Base-by-base conservation (phyloP, 129 eudicot genomes). In the Cynara cardunculus region DNA sequence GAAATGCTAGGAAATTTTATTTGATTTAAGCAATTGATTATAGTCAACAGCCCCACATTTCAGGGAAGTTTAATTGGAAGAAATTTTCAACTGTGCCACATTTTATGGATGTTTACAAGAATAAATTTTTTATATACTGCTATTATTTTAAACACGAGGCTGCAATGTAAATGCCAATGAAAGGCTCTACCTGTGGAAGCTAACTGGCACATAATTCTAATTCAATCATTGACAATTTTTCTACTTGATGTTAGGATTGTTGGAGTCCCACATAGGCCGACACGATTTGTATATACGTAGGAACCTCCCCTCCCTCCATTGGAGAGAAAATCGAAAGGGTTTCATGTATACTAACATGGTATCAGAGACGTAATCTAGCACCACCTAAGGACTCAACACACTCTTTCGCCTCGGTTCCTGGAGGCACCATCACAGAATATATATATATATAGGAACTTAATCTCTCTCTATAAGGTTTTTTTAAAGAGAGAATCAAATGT, bases 1-100 rank as follows among this genome's bases (percentile, higher is more conserved):
- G 77, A 75, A 69, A 49, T 75, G 30, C 30, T 82, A 32, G 41
- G 75, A 67, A 26, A 81, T 21, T 7, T 74, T 11, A 25, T 25
- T 34, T 72, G 26, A 24, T 53, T 13, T 79, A 31, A n/a, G 77
- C 27, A 72, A 71, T 71, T 80, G 62, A 12, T 35, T 71, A 71
- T 71, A 71, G 71, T 71, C 62, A 56, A 56, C 77, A 30, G 39
- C 41, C 69, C 14, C 24, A 56, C 10, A 56, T 56, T 56, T 56
- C 64, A n/a, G 64, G 24, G 24, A 56, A 56, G 64, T 56, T 56
- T 56, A 56, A 7, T 18, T 18, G 65, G 65, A 56, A 56, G 65
- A 56, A 56, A 18, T n/a, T 56, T 49, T 7, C 65, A 56, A 56
- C 65, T 2, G 8, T 11, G 24, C 22, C 65, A 56, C 24, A 56